phyloP scores from a whole-genome alignment of 2,329 filamentous ascomycete genomes.

The Trichoderma oligosporum region DNA sequence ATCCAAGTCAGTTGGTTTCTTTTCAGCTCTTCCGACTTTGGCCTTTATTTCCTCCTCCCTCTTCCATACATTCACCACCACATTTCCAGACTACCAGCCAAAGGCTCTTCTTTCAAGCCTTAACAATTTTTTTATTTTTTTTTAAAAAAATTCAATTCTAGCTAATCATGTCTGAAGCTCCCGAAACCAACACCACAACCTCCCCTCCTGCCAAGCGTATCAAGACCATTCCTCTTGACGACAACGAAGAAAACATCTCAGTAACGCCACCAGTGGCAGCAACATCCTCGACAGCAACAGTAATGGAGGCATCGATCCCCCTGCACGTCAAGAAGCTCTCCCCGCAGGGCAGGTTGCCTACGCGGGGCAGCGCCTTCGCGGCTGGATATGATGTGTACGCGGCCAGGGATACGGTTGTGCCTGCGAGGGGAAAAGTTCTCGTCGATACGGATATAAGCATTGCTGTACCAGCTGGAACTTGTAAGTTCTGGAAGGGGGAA shows the following conservation, averaged over 20 bases:
- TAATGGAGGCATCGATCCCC: slow-evolving; percentile 49
- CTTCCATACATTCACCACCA: too few relatives aligned
- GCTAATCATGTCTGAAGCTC: slow-evolving; percentile 27
- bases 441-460: slow-evolving; percentile 91
- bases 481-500: too few relatives aligned
- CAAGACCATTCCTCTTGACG: slow-evolving; percentile 52
- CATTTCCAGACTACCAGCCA: too few relatives aligned
- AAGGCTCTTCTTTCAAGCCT: neutral
- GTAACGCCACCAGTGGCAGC: neutral
- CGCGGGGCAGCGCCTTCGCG: slow-evolving; percentile 81
- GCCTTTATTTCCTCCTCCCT: too few relatives aligned
- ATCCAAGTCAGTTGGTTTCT: too few relatives aligned
- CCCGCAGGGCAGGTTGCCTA: slow-evolving; percentile 73
- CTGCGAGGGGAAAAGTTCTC: slow-evolving; percentile 75
- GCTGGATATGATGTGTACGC: slow-evolving; percentile 94
- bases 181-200: slow-evolving; percentile 51
- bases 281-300: slow-evolving; percentile 21
- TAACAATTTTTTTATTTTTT: neutral
- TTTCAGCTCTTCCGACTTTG: too few relatives aligned
- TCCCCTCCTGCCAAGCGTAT: slow-evolving; percentile 78
- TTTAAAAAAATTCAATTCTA: slow-evolving; percentile 11
- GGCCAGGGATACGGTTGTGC: slow-evolving; percentile 69
- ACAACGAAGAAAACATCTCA: slow-evolving; percentile 8
- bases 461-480: slow-evolving; percentile 84
- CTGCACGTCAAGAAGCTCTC: slow-evolving; percentile 87